phyloP scores from a whole-genome alignment of 768 basidiomycete genomes.

The Auriscalpium vulgare region DNA sequence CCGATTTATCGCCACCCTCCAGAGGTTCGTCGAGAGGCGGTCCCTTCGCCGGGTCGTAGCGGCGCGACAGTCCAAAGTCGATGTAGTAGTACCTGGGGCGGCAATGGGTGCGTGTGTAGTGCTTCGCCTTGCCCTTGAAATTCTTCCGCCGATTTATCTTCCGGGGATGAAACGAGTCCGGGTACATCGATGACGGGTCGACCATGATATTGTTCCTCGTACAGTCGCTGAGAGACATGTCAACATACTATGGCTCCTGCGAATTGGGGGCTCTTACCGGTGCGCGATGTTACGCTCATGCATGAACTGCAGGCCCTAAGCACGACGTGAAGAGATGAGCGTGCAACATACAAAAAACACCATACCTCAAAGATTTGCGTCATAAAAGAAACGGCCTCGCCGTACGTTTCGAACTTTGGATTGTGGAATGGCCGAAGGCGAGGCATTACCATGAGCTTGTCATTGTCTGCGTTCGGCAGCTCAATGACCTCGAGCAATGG shows the following conservation, averaged over 20 bases:
- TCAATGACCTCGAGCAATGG: constrained; percentile 13
- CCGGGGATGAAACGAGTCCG: constrained; percentile 3
- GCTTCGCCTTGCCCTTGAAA: constrained; percentile 6
- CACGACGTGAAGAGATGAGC: neutral
- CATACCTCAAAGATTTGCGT: constrained; percentile 18
- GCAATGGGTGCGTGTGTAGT: constrained; percentile 18
- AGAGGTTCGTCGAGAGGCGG: constrained; percentile 13
- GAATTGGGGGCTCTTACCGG: neutral
- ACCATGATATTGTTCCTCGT: constrained; percentile 9
- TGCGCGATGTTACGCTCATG: constrained; percentile 16
- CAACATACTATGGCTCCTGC: neutral
- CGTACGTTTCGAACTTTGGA: constrained; percentile 19
- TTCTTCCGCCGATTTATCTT: neutral
- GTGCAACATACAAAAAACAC: neutral
- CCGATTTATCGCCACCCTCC: constrained; percentile 17
- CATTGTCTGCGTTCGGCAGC: constrained; percentile 5
- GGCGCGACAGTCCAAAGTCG: constrained; percentile 22
- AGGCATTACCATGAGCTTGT: constrained; percentile 17
- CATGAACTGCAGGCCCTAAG: constrained; percentile 18
- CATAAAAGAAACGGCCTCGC: constrained; percentile 19
- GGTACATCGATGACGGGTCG: constrained; percentile 7
- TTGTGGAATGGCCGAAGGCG: constrained; percentile 12
- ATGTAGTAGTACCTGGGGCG: constrained; percentile 22
- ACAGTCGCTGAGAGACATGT: constrained; percentile 1
- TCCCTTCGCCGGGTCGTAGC: constrained; percentile 9